Base-by-base conservation (phyloP, 192 early-diverging fungal species). In the Umbelopsis vinacea region DNA sequence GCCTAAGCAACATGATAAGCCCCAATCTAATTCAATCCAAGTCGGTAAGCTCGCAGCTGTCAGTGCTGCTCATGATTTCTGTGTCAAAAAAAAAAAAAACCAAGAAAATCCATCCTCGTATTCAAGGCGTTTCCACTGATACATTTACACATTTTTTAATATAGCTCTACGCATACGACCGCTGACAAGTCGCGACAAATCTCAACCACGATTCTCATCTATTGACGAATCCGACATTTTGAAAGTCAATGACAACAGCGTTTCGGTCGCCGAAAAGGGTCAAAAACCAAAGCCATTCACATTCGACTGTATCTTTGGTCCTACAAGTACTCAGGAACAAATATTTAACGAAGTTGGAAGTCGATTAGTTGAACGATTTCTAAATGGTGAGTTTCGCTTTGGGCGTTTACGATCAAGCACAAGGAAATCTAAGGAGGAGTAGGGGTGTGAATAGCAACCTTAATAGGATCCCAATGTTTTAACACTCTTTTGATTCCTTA, bases 231-330 rank as follows among this genome's bases (percentile, higher is more conserved):
- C 70, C 23, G 78, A 75, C 50, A 71, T 75, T n/a, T 17, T 75
- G 47, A 75, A 79, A 72, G 52, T 74, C 12, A 67, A 68, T 69
- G 67, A 71, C 47, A 78, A 78, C 35, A 55, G 52, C 12, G 66
- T 73, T 33, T 60, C 76, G 10, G 54, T 78, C n/a, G 63, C 35
- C 57, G 57, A 63, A 35, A 63, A 63, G 33, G 33, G 57, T 19
- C 72, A 68, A 38, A 72, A 78, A 14, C 76, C 70, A 70, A 78
- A 78, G 55, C 55, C 76, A 29, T 78, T 71, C 46, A 68, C 66
- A 71, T 78, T 78, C 15, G 76, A 78, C 54, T 60, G 70, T 55
- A 66, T 78, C 40, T 78, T 78, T 68, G 72, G 54, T n/a, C 21
- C 76, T 33, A 38, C 54, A 43, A 78, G 72, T 68, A 74, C 68